A percentile compares a stretch with the other conserved stretches of the same genome.
Evolutionary conservation across 2,329 filamentous ascomycete genomes (phyloP).

Genomic region (Chaetoscypha palmicola): DNA sequence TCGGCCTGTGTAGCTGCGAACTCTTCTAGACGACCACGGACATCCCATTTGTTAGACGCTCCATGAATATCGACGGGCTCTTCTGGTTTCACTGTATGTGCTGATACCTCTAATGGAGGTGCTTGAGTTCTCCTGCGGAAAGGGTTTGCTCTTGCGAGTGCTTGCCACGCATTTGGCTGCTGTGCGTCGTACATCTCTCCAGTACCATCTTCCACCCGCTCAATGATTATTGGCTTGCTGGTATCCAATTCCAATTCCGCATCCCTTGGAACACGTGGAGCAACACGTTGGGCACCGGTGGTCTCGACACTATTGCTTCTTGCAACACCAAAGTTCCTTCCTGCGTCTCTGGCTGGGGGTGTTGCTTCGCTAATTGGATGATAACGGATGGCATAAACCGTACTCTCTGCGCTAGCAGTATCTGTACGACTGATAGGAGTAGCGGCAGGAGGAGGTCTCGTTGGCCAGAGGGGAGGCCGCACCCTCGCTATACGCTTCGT

Average conservation of each 20-base stretch:
- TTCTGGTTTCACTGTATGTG: constrained; percentile 19
- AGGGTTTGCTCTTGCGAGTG: constrained; percentile 24
- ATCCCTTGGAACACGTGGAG: constrained; percentile 13
- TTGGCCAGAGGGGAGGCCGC: constrained; percentile 39
- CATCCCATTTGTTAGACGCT: constrained; percentile 42
- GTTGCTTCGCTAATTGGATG: constrained; percentile 44
- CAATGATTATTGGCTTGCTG: constrained; percentile 14
- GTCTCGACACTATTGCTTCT: constrained; percentile 25
- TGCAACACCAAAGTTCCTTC: constrained; percentile 7
- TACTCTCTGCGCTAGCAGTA: constrained; percentile 57
- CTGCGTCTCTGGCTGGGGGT: constrained; percentile 13
- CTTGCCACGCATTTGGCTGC: constrained; percentile 15
- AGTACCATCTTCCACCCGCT: constrained; percentile 14
- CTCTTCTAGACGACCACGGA: constrained; percentile 50
- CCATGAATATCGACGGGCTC: constrained; percentile 15
- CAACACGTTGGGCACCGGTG: constrained; percentile 5
- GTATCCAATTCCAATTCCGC: constrained; percentile 5
- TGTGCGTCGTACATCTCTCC: constrained; percentile 4
- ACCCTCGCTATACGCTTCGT: constrained; percentile 15
- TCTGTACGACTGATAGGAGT: constrained; percentile 56
- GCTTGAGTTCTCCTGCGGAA: constrained; percentile 24
- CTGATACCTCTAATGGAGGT: constrained; percentile 29
- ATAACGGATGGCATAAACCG: constrained; percentile 56
- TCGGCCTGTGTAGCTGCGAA: constrained; percentile 56
- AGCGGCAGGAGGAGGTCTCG: constrained; percentile 46